phyloP scores from a whole-genome alignment of 1,284 basidiomycete species.

The Mixia osmundae region DNA sequence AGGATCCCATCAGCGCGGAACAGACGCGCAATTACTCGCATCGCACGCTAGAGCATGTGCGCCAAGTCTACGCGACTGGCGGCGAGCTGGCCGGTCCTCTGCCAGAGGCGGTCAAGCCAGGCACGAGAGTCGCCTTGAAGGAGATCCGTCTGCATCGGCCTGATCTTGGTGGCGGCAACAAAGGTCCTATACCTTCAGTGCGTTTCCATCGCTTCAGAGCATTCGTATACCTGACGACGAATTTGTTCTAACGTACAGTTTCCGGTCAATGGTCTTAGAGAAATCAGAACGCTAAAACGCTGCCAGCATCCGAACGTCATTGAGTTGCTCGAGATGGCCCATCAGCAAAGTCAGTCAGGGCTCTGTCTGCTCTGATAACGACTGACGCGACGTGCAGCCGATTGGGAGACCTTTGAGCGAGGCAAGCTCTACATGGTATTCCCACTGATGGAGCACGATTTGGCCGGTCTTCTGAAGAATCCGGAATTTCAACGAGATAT shows the following conservation, averaged over 20 bases:
- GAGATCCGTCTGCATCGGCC: slow-evolving; percentile 88
- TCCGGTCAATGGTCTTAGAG: slow-evolving; percentile 85
- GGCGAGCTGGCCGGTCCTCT: no score
- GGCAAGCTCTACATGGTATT: slow-evolving; percentile 82
- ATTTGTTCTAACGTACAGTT: slow-evolving; percentile 17
- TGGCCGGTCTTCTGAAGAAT: slow-evolving; percentile 81
- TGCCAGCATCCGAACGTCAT: slow-evolving; percentile 68
- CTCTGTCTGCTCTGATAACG: slow-evolving; percentile 17
- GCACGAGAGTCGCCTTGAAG: slow-evolving; percentile 61
- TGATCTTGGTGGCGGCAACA: slow-evolving; percentile 49
- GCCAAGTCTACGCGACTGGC: neutral
- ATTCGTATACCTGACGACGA: neutral
- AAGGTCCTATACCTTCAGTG: slow-evolving; percentile 15
- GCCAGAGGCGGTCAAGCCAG: slow-evolving; percentile 15
- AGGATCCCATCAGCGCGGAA: neutral
- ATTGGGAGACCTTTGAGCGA: slow-evolving; percentile 22
- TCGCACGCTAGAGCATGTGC: neutral
- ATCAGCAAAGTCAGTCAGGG: slow-evolving; percentile 22
- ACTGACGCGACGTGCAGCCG: slow-evolving; percentile 21
- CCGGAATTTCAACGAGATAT: slow-evolving; percentile 7
- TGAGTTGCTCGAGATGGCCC: slow-evolving; percentile 75
- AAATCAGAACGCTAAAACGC: slow-evolving; percentile 89
- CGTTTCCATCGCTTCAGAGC: neutral
- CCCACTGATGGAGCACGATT: slow-evolving; percentile 97
- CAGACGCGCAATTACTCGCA: neutral